Conservation (phyloP, 352 stramenopile genomes). For the Globisporangium canariense region DNA sequence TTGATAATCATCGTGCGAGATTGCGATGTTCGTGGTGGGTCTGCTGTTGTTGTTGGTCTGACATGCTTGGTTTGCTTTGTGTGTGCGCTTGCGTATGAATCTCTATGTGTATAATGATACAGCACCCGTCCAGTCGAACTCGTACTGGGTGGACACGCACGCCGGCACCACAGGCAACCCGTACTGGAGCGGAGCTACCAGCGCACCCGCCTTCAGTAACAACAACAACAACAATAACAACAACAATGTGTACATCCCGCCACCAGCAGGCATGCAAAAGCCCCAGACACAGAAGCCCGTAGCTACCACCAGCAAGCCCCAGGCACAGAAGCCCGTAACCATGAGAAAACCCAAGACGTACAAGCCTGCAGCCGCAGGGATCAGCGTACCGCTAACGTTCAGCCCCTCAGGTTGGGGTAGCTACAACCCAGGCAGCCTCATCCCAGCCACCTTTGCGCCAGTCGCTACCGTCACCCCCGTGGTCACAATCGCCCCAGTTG, state of each 20-base stretch:
- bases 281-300: too few species aligned
- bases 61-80: neutral
- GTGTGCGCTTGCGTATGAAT: too few species aligned
- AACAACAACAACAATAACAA: constrained; percentile 10
- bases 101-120: neutral
- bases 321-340: neutral
- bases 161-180: constrained; percentile 13
- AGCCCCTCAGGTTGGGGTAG: constrained; percentile 10
- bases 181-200: constrained; percentile 8
- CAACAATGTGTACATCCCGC: neutral
- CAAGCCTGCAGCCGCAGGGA: constrained; percentile 1
- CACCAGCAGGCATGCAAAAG: neutral
- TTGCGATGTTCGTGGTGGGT: neutral
- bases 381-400: constrained; percentile 10
- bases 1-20: too few species aligned
- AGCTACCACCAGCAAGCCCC: neutral
- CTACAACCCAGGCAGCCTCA: constrained; percentile 10
- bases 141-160: constrained; percentile 15
- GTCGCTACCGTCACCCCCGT: neutral
- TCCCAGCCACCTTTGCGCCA: neutral
- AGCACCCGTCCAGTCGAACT: neutral
- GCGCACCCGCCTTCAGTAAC: neutral
- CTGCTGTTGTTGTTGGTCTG: neutral
- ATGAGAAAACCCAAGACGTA: neutral
- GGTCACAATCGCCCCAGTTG: neutral